phyloP scores from a whole-genome alignment of 2,329 filamentous ascomycete species.

The Acephala macrosclerotiorum region DNA sequence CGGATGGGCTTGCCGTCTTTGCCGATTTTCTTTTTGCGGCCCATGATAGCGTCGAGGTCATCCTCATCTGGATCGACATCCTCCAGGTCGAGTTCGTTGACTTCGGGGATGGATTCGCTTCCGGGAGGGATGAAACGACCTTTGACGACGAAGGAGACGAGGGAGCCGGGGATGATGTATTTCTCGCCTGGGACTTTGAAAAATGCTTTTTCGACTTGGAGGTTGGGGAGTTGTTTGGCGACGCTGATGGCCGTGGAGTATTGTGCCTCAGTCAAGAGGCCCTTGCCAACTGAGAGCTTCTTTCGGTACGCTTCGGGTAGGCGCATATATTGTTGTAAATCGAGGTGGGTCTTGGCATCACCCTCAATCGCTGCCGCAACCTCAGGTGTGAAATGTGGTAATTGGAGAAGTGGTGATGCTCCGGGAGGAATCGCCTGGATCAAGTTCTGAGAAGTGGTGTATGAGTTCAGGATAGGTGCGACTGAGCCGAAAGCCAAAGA shows the following conservation, averaged over 20 bases:
- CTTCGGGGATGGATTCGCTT: constrained; percentile 73
- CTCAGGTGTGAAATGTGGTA: constrained; percentile 81
- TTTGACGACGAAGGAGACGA: constrained; percentile 95
- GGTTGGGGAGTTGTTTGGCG: constrained; percentile 82
- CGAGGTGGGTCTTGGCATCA: constrained; percentile 76
- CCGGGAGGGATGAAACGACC: constrained; percentile 92
- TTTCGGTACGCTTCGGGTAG: constrained; percentile 78
- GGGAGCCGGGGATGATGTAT: constrained; percentile 87
- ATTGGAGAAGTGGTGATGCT: constrained; percentile 87
- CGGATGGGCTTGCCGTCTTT: constrained; percentile 68
- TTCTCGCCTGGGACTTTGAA: constrained; percentile 98
- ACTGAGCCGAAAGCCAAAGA: constrained; percentile 87
- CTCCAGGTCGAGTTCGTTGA: constrained; percentile 82
- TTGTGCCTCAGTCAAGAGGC: constrained; percentile 76
- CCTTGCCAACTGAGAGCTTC: constrained; percentile 72
- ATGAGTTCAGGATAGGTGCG: constrained; percentile 81
- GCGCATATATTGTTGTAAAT: constrained; percentile 88
- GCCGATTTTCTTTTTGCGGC: constrained; percentile 71
- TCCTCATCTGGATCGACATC: constrained; percentile 94
- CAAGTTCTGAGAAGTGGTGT: constrained; percentile 82
- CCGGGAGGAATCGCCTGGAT: constrained; percentile 88
- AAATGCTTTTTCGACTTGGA: constrained; percentile 90
- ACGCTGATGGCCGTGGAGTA: constrained; percentile 79
- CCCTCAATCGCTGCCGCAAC: constrained; percentile 74
- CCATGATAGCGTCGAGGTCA: constrained; percentile 85